A percentile compares a stretch with the other conserved stretches of the same genome.
phyloP scores from a whole-genome alignment of 176 grass and related monocot genomes.

The Triticum monococcum region DNA sequence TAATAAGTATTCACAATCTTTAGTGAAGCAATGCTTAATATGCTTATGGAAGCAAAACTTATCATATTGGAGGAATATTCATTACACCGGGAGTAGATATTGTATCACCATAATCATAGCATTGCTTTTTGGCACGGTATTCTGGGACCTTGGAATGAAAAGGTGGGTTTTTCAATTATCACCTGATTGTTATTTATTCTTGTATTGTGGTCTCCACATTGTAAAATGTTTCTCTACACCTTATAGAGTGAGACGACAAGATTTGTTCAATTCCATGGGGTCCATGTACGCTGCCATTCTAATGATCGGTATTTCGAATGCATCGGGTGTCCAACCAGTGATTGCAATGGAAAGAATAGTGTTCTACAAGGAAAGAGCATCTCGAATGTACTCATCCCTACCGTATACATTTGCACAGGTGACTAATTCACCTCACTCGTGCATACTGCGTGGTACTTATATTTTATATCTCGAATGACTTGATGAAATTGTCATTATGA shows the following conservation, averaged over 20 bases:
- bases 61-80: slow-evolving; percentile 63
- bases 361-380: slow-evolving; percentile 54
- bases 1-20: slow-evolving; percentile 29
- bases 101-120: slow-evolving; percentile 39
- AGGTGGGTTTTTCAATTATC: slow-evolving; percentile 29
- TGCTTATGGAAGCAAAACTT: slow-evolving; percentile 60
- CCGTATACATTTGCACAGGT: slow-evolving; percentile 63
- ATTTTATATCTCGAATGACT: not conserved
- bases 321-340: slow-evolving; percentile 39
- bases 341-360: slow-evolving; percentile 49
- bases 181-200: not conserved
- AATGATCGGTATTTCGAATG: slow-evolving; percentile 47
- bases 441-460: not conserved
- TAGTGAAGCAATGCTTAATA: slow-evolving; percentile 41
- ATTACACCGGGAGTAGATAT: slow-evolving; percentile 48
- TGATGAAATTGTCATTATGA: not conserved
- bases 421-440: not conserved
- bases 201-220: not conserved
- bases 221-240: not conserved
- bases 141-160: slow-evolving; percentile 49
- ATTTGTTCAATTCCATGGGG: slow-evolving; percentile 66
- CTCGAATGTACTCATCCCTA: slow-evolving; percentile 65
- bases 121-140: slow-evolving; percentile 51
- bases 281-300: slow-evolving; percentile 59
- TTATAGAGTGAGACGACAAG: slow-evolving; percentile 39